Conservation (phyloP, 495 filamentous ascomycete species). For the Chaetomium cochliodes region DNA sequence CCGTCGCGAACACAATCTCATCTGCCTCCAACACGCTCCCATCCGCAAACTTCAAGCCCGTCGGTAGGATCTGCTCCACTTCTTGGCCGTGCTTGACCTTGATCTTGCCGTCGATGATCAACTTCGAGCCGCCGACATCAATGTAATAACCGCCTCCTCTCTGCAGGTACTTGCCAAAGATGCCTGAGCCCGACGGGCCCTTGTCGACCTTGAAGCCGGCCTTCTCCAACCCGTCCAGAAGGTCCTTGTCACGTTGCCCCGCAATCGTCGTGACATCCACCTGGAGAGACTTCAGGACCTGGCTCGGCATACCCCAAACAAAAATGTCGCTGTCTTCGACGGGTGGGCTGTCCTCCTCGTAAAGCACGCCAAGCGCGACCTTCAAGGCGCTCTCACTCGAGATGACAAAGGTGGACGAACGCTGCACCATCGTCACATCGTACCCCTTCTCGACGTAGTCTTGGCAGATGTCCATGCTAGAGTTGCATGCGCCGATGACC, state of each 20-base stretch:
- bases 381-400: slow-evolving; percentile 49
- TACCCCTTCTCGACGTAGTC: slow-evolving; percentile 79
- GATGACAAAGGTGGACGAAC: slow-evolving; percentile 70
- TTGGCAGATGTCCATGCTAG: slow-evolving; percentile 78
- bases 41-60: slow-evolving; percentile 65
- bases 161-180: slow-evolving; percentile 74
- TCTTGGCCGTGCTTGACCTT: slow-evolving; percentile 70
- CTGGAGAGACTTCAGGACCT: slow-evolving; percentile 58
- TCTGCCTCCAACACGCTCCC: slow-evolving; percentile 69
- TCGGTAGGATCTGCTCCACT: slow-evolving; percentile 57
- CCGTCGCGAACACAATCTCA: slow-evolving; percentile 80
- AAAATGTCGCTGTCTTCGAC: slow-evolving; percentile 64
- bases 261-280: slow-evolving; percentile 51
- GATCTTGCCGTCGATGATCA: slow-evolving; percentile 76
- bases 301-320: slow-evolving; percentile 54
- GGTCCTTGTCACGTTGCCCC: slow-evolving; percentile 50
- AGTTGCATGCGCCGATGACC: slow-evolving; percentile 79
- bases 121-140: slow-evolving; percentile 70
- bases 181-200: slow-evolving; percentile 63
- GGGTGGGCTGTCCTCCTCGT: slow-evolving; percentile 60
- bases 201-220: slow-evolving; percentile 69
- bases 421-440: slow-evolving; percentile 81
- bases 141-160: slow-evolving; percentile 79
- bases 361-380: slow-evolving; percentile 57
- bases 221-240: slow-evolving; percentile 58